phyloP scores from a whole-genome alignment of 768 basidiomycete genomes.

The Suillus hirtellus region DNA sequence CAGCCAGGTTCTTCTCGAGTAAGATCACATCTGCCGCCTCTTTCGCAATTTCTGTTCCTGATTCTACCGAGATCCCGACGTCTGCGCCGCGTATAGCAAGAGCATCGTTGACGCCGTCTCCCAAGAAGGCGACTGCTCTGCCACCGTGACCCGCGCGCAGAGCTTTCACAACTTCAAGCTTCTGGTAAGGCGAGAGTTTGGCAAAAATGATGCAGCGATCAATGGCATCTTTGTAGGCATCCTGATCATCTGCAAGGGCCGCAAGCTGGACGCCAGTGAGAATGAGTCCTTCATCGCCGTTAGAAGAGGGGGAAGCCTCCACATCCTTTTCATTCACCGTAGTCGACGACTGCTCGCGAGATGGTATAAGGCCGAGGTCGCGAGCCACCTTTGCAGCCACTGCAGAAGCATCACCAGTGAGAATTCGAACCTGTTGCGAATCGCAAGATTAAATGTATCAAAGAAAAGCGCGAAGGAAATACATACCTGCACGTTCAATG shows the following conservation, averaged over 20 bases:
- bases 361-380: constrained; percentile 33
- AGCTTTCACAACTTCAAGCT: constrained; percentile 34
- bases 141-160: constrained; percentile 26
- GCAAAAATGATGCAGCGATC: constrained; percentile 34
- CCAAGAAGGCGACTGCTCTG: constrained; percentile 33
- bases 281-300: constrained; percentile 27
- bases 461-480: neutral
- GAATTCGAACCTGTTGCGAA: constrained; percentile 32
- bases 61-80: constrained; percentile 35
- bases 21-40: constrained; percentile 39
- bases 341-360: neutral
- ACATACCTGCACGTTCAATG: constrained; percentile 31
- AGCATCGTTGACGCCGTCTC: constrained; percentile 34
- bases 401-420: constrained; percentile 36
- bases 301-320: constrained; percentile 19
- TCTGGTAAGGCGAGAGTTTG: constrained; percentile 34
- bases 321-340: constrained; percentile 24
- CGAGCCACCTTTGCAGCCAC: constrained; percentile 40
- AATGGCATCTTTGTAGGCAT: constrained; percentile 28
- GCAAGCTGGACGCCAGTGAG: constrained; percentile 31
- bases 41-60: constrained; percentile 37
- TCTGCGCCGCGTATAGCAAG: constrained; percentile 34
- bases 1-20: constrained; percentile 36
- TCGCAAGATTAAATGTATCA: constrained; percentile 12
- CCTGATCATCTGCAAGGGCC: constrained; percentile 29